These are phyloP conservation scores for Carex cristatella DNA, from an alignment of 176 grass and related monocot genomes.

Conservation along the genomic window DNA sequence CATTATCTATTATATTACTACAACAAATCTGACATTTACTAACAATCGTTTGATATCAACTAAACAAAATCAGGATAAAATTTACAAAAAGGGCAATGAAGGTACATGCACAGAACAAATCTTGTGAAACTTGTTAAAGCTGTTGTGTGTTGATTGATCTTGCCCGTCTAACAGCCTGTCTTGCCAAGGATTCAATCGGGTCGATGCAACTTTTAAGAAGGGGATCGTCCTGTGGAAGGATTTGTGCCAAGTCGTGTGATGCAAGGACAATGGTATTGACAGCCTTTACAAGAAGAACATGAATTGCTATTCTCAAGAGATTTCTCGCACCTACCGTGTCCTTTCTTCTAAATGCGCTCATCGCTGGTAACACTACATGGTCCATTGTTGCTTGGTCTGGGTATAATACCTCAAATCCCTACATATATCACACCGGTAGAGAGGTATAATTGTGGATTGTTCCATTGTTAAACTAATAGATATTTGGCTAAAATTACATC, in stretches of 20 bases:
- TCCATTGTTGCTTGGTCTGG: constrained; percentile 71
- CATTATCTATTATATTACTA: background rate
- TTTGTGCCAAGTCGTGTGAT: constrained; percentile 49
- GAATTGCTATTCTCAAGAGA: constrained; percentile 60
- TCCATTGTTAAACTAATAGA: background rate
- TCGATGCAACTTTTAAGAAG: constrained; percentile 63
- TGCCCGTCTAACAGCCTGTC: constrained; percentile 27
- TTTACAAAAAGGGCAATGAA: background rate
- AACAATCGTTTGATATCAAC: background rate
- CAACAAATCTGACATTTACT: background rate
- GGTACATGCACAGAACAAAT: background rate
- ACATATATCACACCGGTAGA: background rate
- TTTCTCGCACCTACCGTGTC: constrained; percentile 68
- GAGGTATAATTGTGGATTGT: background rate
- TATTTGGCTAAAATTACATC: background rate
- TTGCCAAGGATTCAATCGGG: constrained; percentile 61
- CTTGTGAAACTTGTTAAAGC: background rate
- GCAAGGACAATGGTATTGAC: constrained; percentile 58
- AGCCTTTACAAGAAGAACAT: constrained; percentile 73
- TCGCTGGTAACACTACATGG: constrained; percentile 46
- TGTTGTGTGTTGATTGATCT: constrained; percentile 9
- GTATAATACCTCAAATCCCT: constrained; percentile 70
- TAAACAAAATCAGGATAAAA: background rate
- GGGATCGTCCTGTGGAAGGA: constrained; percentile 62
- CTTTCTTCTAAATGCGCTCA: constrained; percentile 46